Evolutionary conservation across 352 stramenopile genomes (phyloP), one percentile per base, ranked within the genome.

Genomic region (Globisporangium spinosum): DNA sequence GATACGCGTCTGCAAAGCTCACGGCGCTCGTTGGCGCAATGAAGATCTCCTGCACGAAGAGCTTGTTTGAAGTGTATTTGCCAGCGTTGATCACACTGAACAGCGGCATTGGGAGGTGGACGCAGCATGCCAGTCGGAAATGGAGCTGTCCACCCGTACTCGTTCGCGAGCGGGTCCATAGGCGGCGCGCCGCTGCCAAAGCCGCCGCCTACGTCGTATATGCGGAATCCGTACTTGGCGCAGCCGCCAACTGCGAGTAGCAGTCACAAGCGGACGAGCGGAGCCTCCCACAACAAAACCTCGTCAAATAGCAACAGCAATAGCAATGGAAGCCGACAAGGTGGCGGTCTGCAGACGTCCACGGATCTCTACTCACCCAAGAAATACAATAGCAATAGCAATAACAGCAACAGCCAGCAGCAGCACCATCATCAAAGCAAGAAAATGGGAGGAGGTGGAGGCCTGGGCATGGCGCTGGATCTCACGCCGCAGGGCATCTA

Each of bases 41-140:
- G 17, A 91, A 68, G 12, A 94, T 77, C 38, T 94, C 86, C 45
- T 90, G 81, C 2, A 77, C 72, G 57, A 81, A 89, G 3, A 94
- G 76, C 58, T 90, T 89, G 72, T 83, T 92, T 32, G 85, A 88
- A 49, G 75, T 82, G 62, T 82, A 79, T 27, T 66, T 74, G 25
- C 80, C 83, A n/a, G 73, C 83, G 54, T 94, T 91, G 40, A 91
- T 63, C 23, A 94, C 60, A 45, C 82, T 92, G 20, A 94, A 89
- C 3, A 89, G 72, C 27, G 86, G 86, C 80, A 94, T 90, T 3
- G 86, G 84, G 81, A n/a, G 79, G 79, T 13, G 57, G 45, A 25
- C 65, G 65, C 29, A 62, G 35, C 34, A 70, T 10, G 0, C 61
- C 51, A 29, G 15, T 7, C 2, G 22, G 22, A 0, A 35, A 27